phyloP scores from a whole-genome alignment of 2,329 filamentous ascomycete genomes.

The Eurotiales sp. region DNA sequence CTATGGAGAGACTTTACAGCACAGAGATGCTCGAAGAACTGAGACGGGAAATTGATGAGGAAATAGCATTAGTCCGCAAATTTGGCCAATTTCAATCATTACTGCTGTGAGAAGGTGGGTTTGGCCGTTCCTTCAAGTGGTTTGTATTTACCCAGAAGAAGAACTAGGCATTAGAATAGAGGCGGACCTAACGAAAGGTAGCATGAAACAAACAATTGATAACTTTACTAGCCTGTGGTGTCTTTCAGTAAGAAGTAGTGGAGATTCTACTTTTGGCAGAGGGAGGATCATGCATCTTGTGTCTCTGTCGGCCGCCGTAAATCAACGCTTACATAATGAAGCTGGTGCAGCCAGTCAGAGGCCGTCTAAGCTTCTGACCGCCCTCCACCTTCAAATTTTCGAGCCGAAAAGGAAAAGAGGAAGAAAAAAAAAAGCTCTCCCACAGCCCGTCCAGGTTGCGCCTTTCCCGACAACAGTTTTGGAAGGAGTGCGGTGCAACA shows the following conservation, averaged over 20 bases:
- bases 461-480: conserved; percentile 20
- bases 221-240: too few relatives aligned
- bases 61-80: too few relatives aligned
- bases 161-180: too few relatives aligned
- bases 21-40: not conserved
- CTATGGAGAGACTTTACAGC: conserved; percentile 1
- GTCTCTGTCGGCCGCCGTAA: not conserved
- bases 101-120: too few relatives aligned
- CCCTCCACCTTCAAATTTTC: conserved; percentile 16
- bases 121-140: too few relatives aligned
- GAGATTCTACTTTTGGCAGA: too few relatives aligned
- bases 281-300: not conserved
- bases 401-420: conserved; percentile 15
- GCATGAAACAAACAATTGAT: too few relatives aligned
- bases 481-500: conserved; percentile 15
- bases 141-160: too few relatives aligned
- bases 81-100: too few relatives aligned
- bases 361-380: conserved; percentile 29
- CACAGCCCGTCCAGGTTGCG: conserved; percentile 25
- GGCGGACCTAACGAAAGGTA: too few relatives aligned
- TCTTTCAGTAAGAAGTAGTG: too few relatives aligned
- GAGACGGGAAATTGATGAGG: not conserved
- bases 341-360: conserved; percentile 18
- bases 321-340: conserved; percentile 27
- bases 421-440: conserved; percentile 25